Evolutionary conservation across 2,329 filamentous ascomycete species (phyloP).

Genomic region (Mollisia scopiformis): DNA sequence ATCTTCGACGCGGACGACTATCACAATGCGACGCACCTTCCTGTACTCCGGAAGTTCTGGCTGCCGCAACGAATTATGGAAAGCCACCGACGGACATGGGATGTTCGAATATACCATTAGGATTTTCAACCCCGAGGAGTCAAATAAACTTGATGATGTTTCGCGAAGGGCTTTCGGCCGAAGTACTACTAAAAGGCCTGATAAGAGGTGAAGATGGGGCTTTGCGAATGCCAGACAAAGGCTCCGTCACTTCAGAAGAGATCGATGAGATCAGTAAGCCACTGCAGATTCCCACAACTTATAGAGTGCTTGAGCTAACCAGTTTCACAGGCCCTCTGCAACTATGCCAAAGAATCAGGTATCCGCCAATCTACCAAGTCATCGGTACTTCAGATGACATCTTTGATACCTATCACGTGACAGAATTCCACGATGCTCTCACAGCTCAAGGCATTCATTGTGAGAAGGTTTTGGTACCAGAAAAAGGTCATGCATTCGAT

Average conservation of each 20-base stretch:
- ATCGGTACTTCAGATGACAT: slow-evolving; percentile 21
- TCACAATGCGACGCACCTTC: slow-evolving; percentile 1
- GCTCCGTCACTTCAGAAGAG: slow-evolving; percentile 15
- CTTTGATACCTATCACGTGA: slow-evolving; percentile 14
- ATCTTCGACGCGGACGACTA: slow-evolving; percentile 10
- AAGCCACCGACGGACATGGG: slow-evolving; percentile 14
- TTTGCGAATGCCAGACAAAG: slow-evolving; percentile 16
- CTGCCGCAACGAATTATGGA: slow-evolving; percentile 11
- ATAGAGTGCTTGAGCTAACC: neutral
- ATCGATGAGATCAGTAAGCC: slow-evolving; percentile 24
- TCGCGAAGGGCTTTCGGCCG: slow-evolving; percentile 10
- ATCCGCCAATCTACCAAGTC: slow-evolving; percentile 23
- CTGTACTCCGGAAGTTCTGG: slow-evolving; percentile 13
- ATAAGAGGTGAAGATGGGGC: slow-evolving; percentile 9
- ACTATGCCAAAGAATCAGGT: neutral
- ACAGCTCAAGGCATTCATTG: neutral
- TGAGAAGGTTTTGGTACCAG: slow-evolving; percentile 9
- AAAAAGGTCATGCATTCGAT: slow-evolving; percentile 19
- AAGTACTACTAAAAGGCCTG: slow-evolving; percentile 20
- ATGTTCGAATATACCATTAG: neutral
- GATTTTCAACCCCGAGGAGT: slow-evolving; percentile 13
- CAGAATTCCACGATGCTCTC: slow-evolving; percentile 13
- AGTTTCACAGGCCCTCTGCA: slow-evolving; percentile 17
- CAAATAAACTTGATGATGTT: slow-evolving; percentile 19
- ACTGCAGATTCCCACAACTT: neutral